A percentile compares a stretch with the other conserved stretches of the same genome.
Conservation (phyloP, 164 flowering plant genomes). For the Stephania japonica region DNA sequence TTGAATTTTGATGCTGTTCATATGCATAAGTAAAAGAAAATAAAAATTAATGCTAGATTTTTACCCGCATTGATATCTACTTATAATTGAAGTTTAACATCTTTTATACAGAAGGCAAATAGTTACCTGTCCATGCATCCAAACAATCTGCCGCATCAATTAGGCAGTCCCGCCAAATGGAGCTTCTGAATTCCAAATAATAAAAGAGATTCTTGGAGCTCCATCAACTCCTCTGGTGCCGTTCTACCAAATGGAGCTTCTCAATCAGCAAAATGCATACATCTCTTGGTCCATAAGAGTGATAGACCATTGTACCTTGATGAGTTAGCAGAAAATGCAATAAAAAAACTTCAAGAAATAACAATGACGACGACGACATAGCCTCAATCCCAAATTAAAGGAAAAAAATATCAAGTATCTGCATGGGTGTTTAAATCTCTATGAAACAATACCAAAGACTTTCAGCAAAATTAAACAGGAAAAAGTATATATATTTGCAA, state of each 20-base stretch:
- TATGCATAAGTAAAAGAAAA: neutral
- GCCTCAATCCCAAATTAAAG: no score
- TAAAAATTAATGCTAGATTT: neutral
- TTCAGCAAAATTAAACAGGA: neutral
- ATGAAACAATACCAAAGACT: neutral
- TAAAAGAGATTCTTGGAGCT: neutral
- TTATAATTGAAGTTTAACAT: neutral
- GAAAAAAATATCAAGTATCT: neutral
- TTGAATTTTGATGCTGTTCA: neutral
- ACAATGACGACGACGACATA: no score
- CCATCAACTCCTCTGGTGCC: neutral
- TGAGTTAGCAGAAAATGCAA: neutral
- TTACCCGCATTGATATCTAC: neutral
- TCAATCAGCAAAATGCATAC: neutral
- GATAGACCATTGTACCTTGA: neutral
- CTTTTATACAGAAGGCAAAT: neutral
- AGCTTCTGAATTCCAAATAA: no score
- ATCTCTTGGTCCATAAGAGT: neutral
- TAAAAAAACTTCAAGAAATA: neutral
- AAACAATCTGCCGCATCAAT: neutral
- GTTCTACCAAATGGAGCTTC: neutral
- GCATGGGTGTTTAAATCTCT: neutral
- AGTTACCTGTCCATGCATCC: neutral
- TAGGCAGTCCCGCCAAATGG: neutral
- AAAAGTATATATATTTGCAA: neutral